phyloP scores from a whole-genome alignment of 331 rosid species.

The Dryas integrifolia region DNA sequence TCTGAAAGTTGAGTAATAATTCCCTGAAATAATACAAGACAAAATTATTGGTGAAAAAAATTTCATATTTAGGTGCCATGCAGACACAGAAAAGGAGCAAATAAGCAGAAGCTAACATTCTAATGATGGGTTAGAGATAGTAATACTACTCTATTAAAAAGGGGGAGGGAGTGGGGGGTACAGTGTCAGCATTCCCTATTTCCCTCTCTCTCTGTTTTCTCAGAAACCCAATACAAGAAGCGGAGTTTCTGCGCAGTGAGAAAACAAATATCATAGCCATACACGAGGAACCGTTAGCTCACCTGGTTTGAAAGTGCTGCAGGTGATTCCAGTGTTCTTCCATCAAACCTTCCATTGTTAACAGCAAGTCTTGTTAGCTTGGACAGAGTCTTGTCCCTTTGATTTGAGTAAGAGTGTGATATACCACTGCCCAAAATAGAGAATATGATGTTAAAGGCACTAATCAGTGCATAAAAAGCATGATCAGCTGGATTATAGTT shows the following conservation, averaged over 20 bases:
- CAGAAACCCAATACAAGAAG: background rate
- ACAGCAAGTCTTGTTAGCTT: slow-evolving; percentile 80
- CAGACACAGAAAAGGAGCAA: too few relatives aligned
- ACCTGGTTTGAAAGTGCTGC: slow-evolving; percentile 71
- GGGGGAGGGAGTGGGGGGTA: too few relatives aligned
- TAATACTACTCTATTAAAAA: too few relatives aligned
- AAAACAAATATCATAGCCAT: background rate
- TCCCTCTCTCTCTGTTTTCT: too few relatives aligned
- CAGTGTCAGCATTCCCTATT: too few relatives aligned
- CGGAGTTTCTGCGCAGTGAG: background rate
- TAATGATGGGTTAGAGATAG: too few relatives aligned
- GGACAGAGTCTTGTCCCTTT: slow-evolving; percentile 65
- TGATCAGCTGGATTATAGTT: background rate
- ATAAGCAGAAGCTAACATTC: too few relatives aligned
- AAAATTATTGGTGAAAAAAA: slow-evolving; percentile 21
- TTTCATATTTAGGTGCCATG: background rate
- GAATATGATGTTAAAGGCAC: slow-evolving; percentile 9
- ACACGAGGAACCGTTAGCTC: slow-evolving; percentile 26
- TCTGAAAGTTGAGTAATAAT: slow-evolving; percentile 88
- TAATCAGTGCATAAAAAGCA: slow-evolving; percentile 17
- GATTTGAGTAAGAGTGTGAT: slow-evolving; percentile 70
- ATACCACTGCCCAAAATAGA: slow-evolving; percentile 43
- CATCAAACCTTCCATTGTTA: slow-evolving; percentile 65
- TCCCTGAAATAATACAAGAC: slow-evolving; percentile 56
- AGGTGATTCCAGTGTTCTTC: slow-evolving; percentile 69